Percentiles rank a stretch among this genome's conserved stretches.
These are phyloP conservation scores for Magnolia officinalis DNA, from an alignment of 164 flowering plant species.

Conservation along the genomic window DNA sequence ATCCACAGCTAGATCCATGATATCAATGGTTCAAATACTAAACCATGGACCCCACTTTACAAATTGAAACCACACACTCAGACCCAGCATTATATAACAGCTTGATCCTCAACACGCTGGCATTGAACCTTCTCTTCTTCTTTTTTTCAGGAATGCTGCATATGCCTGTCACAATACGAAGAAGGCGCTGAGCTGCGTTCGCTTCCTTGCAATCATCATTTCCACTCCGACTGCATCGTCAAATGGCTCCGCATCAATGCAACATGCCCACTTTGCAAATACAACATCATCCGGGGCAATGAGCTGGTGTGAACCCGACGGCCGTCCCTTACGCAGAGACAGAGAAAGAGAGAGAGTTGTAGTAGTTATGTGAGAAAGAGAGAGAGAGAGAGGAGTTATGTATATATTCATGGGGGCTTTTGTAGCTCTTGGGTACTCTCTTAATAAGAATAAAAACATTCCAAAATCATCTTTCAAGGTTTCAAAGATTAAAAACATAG, in stretches of 20 bases:
- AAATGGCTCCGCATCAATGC: conserved; percentile 87
- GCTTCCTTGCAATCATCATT: conserved; percentile 81
- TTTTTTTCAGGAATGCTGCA: conserved; percentile 39
- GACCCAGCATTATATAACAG: too few relatives aligned
- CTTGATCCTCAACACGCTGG: not conserved
- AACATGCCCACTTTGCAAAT: conserved; percentile 88
- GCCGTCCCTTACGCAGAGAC: not conserved
- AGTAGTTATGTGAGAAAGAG: too few relatives aligned
- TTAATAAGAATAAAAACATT: too few relatives aligned
- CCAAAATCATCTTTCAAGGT: too few relatives aligned
- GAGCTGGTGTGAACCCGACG: conserved; percentile 7
- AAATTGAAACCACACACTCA: too few relatives aligned
- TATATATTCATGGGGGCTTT: too few relatives aligned
- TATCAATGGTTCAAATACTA: too few relatives aligned
- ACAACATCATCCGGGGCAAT: conserved; percentile 50
- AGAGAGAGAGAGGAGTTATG: not conserved
- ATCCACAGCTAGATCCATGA: too few relatives aligned
- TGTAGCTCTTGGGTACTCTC: too few relatives aligned
- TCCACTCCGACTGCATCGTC: conserved; percentile 69
- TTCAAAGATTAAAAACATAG: too few relatives aligned
- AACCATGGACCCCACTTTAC: too few relatives aligned
- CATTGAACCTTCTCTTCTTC: not conserved
- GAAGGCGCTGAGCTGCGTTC: conserved; percentile 73
- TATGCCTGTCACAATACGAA: conserved; percentile 69
- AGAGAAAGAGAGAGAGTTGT: not conserved